A percentile compares a stretch with the other conserved stretches of the same genome.
phyloP scores from a whole-genome alignment of 1,139 yeast genomes.

The Suhomyces bribrorum region DNA sequence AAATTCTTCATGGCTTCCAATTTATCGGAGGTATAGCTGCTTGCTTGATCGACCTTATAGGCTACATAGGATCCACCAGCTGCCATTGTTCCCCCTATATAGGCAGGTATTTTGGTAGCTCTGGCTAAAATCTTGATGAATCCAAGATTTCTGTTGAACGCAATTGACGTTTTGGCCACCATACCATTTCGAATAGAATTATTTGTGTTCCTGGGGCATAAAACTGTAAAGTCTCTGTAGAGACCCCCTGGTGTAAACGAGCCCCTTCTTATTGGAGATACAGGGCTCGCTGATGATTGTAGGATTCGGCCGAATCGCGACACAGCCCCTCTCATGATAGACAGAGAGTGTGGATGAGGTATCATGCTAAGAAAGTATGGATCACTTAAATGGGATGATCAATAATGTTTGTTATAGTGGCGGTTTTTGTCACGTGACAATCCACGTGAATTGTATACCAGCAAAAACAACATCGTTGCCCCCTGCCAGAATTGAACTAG shows the following conservation, averaged over 20 bases:
- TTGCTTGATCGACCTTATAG: constrained; percentile 87
- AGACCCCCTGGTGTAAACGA: not conserved
- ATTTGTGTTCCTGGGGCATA: constrained; percentile 3
- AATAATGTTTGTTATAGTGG: constrained; percentile 4
- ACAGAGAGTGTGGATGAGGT: constrained; percentile 1
- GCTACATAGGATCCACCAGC: constrained; percentile 94
- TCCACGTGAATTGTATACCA: not conserved
- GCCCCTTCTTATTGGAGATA: not conserved
- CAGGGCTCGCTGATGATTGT: not conserved
- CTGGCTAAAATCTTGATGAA: constrained; percentile 51
- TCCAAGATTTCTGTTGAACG: constrained; percentile 32
- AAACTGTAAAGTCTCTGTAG: constrained; percentile 6
- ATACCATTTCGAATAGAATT: not conserved
- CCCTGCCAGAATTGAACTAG: constrained; percentile 92
- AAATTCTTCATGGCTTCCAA: constrained; percentile 61
- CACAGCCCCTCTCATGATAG: constrained; percentile 6
- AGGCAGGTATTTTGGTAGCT: constrained; percentile 66
- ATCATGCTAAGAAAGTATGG: not conserved
- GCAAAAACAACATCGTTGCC: constrained; percentile 42
- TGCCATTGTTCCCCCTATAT: constrained; percentile 86
- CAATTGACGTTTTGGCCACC: not conserved
- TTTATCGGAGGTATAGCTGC: constrained; percentile 67
- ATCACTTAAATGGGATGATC: constrained; percentile 5
- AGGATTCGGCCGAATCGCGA: constrained; percentile 5
- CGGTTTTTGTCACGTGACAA: not conserved